phyloP scores from a whole-genome alignment of 2,329 filamentous ascomycete genomes.

The Epichloe uncinata region DNA sequence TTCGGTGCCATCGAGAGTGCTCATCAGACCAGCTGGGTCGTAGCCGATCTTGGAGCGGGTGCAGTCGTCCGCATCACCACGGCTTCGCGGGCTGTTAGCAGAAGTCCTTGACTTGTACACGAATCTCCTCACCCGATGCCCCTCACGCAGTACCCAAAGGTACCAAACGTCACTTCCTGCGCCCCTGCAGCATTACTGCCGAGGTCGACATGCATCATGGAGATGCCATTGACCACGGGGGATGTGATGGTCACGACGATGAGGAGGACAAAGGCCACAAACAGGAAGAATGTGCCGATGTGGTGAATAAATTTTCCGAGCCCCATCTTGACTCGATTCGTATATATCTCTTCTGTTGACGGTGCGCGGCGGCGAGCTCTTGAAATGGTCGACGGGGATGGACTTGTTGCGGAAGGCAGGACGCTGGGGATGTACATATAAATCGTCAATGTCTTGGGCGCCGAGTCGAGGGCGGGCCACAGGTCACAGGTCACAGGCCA shows the following conservation, averaged over 20 bases:
- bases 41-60: constrained; percentile 39
- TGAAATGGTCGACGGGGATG: too few species aligned
- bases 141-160: constrained; percentile 43
- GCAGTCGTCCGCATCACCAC: constrained; percentile 32
- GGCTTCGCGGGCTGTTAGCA: neutral
- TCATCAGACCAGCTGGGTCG: constrained; percentile 34
- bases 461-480: too few species aligned
- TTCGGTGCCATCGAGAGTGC: constrained; percentile 20
- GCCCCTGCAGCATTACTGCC: constrained; percentile 18
- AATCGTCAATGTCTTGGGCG: too few species aligned
- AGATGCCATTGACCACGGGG: constrained; percentile 44
- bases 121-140: constrained; percentile 13
- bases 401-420: neutral
- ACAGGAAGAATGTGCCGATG: constrained; percentile 43
- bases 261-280: constrained; percentile 41
- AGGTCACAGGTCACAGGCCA: too few species aligned
- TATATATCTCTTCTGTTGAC: neutral
- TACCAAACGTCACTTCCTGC: constrained; percentile 38
- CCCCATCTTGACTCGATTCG: constrained; percentile 23
- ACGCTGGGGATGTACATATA: constrained; percentile 1
- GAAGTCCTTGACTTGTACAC: too few species aligned
- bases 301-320: constrained; percentile 39
- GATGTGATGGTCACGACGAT: constrained; percentile 45
- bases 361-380: too few species aligned
- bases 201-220: constrained; percentile 39